phyloP scores from a whole-genome alignment of 2,329 filamentous ascomycete genomes.

The Aspergillus thermomutatus region DNA sequence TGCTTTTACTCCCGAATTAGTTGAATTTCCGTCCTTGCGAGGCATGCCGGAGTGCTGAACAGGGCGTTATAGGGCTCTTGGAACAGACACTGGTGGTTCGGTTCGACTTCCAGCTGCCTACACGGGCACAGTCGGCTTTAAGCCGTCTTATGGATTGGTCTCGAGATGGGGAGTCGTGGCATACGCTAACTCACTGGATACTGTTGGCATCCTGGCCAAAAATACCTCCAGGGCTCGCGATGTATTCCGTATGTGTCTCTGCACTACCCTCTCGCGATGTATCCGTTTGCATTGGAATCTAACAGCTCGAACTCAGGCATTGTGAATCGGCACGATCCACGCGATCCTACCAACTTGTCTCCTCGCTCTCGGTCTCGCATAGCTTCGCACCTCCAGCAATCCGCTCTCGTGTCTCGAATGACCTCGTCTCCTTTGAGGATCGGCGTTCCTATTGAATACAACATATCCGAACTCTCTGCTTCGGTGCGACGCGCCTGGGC shows the following conservation, averaged over 20 bases:
- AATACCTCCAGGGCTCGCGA: slow-evolving; percentile 51
- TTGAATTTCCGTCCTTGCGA: slow-evolving; percentile 1
- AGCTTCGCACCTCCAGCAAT: slow-evolving; percentile 40
- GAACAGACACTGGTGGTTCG: slow-evolving; percentile 91
- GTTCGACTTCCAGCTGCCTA: slow-evolving; percentile 86
- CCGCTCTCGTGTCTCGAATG: slow-evolving; percentile 21
- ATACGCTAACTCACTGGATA: slow-evolving; percentile 91
- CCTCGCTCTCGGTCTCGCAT: slow-evolving; percentile 52
- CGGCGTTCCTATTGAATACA: slow-evolving; percentile 73
- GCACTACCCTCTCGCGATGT: neutral
- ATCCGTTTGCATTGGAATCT: slow-evolving; percentile 23
- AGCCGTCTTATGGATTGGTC: slow-evolving; percentile 85
- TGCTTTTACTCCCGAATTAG: slow-evolving; percentile 5
- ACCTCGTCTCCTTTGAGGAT: slow-evolving; percentile 44
- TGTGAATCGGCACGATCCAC: slow-evolving; percentile 60
- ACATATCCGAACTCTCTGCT: slow-evolving; percentile 74
- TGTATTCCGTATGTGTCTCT: slow-evolving; percentile 48
- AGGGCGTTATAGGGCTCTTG: slow-evolving; percentile 58
- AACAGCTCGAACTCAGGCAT: slow-evolving; percentile 36
- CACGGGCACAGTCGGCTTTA: slow-evolving; percentile 78
- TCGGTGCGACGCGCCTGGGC: slow-evolving; percentile 69
- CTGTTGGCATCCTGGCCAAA: slow-evolving; percentile 71
- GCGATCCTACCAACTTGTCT: slow-evolving; percentile 72
- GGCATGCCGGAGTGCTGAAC: slow-evolving; percentile 5
- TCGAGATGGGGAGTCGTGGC: slow-evolving; percentile 83